Evolutionary conservation across 2,329 filamentous ascomycete genomes (phyloP).

Genomic region (Zalaria obscura): DNA sequence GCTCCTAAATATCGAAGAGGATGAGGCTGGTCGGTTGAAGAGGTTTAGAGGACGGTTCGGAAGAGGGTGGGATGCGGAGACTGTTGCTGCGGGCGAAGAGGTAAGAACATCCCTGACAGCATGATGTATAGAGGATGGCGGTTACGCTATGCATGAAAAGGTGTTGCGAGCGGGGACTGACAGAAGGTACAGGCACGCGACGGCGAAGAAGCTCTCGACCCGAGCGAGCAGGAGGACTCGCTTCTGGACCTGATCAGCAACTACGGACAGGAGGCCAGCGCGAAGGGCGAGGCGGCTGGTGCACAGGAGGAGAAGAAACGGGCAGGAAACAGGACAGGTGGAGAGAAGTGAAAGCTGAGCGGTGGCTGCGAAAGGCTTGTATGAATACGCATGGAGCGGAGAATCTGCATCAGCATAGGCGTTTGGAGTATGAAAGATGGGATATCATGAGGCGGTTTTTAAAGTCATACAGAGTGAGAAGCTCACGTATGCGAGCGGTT

Average conservation of each 20-base stretch:
- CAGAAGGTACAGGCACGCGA: conserved; percentile 21
- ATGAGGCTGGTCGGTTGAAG: conserved; percentile 81
- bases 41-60: conserved; percentile 81
- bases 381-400: too few relatives aligned
- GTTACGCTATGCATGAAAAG: too few relatives aligned
- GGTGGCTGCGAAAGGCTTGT: too few relatives aligned
- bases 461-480: neutral
- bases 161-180: neutral
- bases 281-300: conserved; percentile 29
- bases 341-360: conserved; percentile 14
- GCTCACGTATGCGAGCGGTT: too few relatives aligned
- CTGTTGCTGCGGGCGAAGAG: conserved; percentile 8
- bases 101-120: neutral
- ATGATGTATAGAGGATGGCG: neutral
- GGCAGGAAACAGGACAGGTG: conserved; percentile 20
- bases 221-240: conserved; percentile 35
- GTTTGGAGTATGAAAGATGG: neutral
- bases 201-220: conserved; percentile 31
- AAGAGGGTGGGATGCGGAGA: conserved; percentile 58
- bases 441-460: neutral
- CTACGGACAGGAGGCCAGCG: conserved; percentile 22
- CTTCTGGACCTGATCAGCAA: conserved; percentile 43
- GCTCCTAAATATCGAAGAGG: conserved; percentile 77
- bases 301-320: conserved; percentile 20
- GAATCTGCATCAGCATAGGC: too few relatives aligned